Conservation (phyloP, 257 asterid genomes). For the Solanum peruvianum region DNA sequence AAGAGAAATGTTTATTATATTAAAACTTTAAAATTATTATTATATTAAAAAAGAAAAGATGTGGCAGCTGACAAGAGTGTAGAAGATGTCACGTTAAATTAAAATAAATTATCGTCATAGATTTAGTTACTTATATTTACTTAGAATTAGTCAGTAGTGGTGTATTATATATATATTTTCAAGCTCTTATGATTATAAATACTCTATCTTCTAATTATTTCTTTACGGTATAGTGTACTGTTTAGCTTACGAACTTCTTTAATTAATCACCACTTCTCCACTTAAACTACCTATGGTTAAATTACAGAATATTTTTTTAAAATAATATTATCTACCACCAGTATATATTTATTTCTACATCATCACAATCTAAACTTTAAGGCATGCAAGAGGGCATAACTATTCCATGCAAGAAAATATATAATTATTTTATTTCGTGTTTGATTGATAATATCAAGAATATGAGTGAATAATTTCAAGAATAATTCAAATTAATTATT, state of each 20-base stretch:
- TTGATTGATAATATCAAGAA: too few relatives aligned
- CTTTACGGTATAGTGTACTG: background rate
- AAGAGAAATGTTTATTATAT: background rate
- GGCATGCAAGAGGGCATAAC: too few relatives aligned
- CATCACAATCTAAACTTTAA: too few relatives aligned
- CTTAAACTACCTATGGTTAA: background rate
- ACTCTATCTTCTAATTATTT: background rate
- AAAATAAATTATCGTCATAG: background rate
- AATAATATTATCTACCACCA: too few relatives aligned
- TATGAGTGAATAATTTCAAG: too few relatives aligned
- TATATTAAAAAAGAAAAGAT: background rate
- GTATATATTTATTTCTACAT: too few relatives aligned
- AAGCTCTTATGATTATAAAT: background rate
- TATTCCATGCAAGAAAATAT: too few relatives aligned
- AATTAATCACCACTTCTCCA: background rate
- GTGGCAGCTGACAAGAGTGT: background rate
- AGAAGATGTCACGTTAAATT: background rate
- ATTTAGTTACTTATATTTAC: background rate
- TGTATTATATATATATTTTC: background rate
- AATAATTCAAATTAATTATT: too few relatives aligned
- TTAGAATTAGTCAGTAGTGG: background rate
- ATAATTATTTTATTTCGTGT: too few relatives aligned
- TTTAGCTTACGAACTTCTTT: background rate
- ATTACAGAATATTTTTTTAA: too few relatives aligned
- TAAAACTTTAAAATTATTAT: background rate